Percentiles rank a stretch among this genome's conserved stretches.
These are phyloP conservation scores for Pythium monospermum DNA, from an alignment of 352 stramenopile genomes.

Conservation along the genomic window DNA sequence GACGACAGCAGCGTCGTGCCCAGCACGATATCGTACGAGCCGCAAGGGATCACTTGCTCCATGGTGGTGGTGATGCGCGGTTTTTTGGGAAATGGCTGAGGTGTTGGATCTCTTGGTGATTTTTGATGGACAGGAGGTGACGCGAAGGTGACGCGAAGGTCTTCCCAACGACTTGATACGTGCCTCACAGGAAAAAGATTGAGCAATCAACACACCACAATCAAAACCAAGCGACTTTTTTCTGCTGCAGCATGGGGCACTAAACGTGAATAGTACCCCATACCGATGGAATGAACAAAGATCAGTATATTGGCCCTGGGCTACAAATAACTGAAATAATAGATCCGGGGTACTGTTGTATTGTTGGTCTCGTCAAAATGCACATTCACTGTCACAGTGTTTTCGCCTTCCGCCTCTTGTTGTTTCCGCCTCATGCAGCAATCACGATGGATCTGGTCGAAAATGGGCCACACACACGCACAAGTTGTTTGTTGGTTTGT, in stretches of 20 bases:
- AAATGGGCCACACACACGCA: too few relatives aligned
- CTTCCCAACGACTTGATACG: background rate
- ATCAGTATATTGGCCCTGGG: background rate
- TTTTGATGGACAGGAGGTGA: conserved; percentile 7
- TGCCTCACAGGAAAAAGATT: conserved; percentile 6
- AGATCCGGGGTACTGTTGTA: background rate
- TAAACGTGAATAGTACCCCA: background rate
- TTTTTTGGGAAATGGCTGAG: background rate
- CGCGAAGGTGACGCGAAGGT: conserved; percentile 7
- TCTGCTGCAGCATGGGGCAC: too few relatives aligned
- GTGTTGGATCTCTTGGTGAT: conserved; percentile 9
- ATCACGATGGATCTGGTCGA: too few relatives aligned
- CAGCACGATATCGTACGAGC: conserved; percentile 78
- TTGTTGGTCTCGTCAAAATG: too few relatives aligned
- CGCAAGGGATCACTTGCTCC: conserved; percentile 44
- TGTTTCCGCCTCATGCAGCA: too few relatives aligned
- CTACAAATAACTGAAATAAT: background rate
- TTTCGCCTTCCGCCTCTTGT: too few relatives aligned
- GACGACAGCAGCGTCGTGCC: conserved; percentile 60
- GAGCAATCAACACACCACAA: conserved; percentile 14
- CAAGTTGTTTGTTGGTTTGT: background rate
- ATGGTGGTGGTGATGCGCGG: background rate
- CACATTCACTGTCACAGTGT: too few relatives aligned
- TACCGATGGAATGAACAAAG: background rate
- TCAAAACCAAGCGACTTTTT: background rate